Evolutionary conservation across 768 basidiomycete species (phyloP), one percentile per base, ranked within the genome.

Genomic region (Lyophyllum atratum): DNA sequence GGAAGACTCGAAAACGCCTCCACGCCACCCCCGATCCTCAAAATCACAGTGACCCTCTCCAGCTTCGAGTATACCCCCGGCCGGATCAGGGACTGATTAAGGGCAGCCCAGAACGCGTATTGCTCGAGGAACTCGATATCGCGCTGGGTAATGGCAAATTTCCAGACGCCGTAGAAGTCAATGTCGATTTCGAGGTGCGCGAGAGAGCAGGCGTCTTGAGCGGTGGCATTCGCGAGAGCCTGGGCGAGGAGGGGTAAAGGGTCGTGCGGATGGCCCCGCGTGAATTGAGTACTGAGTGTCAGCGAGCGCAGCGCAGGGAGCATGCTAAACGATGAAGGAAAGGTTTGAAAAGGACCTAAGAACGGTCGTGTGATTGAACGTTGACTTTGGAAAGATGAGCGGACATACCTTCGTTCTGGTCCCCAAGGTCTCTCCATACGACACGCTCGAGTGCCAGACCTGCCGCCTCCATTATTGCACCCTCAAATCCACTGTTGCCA

Each of bases 111-210:
- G 26, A 61, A 34, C 10, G 53, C 48, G 29, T 61, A 61, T 29
- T 49, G 31, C 37, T 52, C 52, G 14, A 61, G 39, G 37, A 47
- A 29, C 19, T 55, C 37, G 31, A 29, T 44, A 45, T 61, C 60
- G 19, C 60, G 58, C 29, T 33, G 42, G 2, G 60, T 61, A 44
- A 59, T 56, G 14, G 60, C 54, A 25, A 61, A 61, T 28, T 53
- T 58, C 60, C 60, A 61, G 48, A 60, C 59, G 48, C 47, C 49
- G 45, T 51, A 49, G 29, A 61, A 61, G 46, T 55, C 53, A 17
- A 61, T 54, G 28, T 49, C 5, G 5, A 61, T 51, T 1, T 25
- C 19, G 24, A 61, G 60, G 21, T 53, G 19, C 33, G 43, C 31
- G 15, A 61, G 51, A 7, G 51, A 19, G 22, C 50, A 45, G 7